These are phyloP conservation scores for Hymenoscyphus scutula DNA, from an alignment of 2,329 filamentous ascomycete species.

Conservation along the genomic window DNA sequence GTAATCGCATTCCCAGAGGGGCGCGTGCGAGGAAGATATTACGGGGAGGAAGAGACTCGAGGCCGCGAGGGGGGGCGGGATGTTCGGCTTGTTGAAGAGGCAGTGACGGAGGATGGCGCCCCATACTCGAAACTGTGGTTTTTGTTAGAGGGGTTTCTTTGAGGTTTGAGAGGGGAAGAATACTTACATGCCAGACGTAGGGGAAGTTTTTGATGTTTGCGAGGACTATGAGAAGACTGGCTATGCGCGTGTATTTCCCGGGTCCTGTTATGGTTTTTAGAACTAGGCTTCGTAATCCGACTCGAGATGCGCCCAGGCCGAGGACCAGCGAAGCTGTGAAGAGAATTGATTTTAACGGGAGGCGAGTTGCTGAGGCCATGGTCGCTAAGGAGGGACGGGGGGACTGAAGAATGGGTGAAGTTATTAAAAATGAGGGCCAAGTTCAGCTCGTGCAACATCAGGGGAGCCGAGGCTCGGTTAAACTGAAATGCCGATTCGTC, in stretches of 20 bases:
- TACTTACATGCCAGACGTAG: constrained; percentile 57
- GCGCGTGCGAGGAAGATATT: constrained; percentile 56
- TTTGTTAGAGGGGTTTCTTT: not conserved
- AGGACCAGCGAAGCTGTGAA: constrained; percentile 25
- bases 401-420: not conserved
- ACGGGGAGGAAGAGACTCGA: constrained; percentile 57
- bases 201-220: constrained; percentile 58
- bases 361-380: constrained; percentile 35
- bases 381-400: not conserved
- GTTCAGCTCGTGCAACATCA: not conserved
- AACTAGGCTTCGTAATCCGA: constrained; percentile 26
- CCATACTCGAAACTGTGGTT: constrained; percentile 44
- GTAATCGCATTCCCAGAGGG: constrained; percentile 66
- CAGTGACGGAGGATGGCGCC: constrained; percentile 47
- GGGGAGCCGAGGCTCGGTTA: constrained; percentile 3
- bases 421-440: not conserved
- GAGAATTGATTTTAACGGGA: constrained; percentile 33
- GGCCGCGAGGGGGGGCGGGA: constrained; percentile 34
- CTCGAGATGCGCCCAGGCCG: constrained; percentile 25
- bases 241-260: constrained; percentile 33
- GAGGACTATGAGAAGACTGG: constrained; percentile 41
- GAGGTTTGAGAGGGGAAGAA: not conserved
- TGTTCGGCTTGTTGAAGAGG: constrained; percentile 40
- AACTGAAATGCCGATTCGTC: not conserved
- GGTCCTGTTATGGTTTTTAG: constrained; percentile 32